phyloP scores from a whole-genome alignment of 208 protist species.

The Leishmania major region DNA sequence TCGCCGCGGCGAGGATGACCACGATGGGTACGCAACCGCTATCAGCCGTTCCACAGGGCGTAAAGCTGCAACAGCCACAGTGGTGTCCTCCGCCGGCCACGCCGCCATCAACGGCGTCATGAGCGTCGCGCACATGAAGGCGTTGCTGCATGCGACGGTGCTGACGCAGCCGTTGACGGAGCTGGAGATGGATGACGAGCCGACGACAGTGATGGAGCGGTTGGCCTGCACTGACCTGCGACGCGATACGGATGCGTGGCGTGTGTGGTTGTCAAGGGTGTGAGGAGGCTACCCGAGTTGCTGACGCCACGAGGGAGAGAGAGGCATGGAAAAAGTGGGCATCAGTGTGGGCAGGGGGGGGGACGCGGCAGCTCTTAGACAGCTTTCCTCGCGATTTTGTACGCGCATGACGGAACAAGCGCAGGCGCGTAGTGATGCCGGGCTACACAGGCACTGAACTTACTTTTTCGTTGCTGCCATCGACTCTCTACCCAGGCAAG shows the following conservation, averaged over 20 bases:
- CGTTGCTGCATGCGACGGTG: constrained; percentile 49
- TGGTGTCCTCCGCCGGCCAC: background rate
- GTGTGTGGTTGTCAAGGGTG: constrained; percentile 66
- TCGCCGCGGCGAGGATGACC: background rate
- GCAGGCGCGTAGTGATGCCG: background rate
- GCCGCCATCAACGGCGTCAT: constrained; percentile 31
- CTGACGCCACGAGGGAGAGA: background rate
- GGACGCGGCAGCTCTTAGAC: background rate
- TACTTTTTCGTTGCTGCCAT: background rate
- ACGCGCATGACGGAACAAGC: background rate
- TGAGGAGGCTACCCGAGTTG: background rate
- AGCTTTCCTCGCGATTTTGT: background rate
- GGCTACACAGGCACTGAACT: background rate
- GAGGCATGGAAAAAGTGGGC: background rate
- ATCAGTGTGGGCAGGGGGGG: background rate
- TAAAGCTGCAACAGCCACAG: background rate
- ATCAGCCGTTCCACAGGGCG: background rate
- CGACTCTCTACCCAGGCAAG: background rate
- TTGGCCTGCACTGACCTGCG: constrained; percentile 67
- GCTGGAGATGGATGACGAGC: constrained; percentile 60
- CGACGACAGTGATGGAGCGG: constrained; percentile 40
- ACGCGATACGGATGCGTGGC: constrained; percentile 67
- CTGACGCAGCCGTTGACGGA: constrained; percentile 49
- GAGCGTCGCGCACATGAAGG: constrained; percentile 47
- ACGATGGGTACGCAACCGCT: background rate